Evolutionary conservation across 768 basidiomycete genomes (phyloP).

Genomic region (Mycena alexandri): DNA sequence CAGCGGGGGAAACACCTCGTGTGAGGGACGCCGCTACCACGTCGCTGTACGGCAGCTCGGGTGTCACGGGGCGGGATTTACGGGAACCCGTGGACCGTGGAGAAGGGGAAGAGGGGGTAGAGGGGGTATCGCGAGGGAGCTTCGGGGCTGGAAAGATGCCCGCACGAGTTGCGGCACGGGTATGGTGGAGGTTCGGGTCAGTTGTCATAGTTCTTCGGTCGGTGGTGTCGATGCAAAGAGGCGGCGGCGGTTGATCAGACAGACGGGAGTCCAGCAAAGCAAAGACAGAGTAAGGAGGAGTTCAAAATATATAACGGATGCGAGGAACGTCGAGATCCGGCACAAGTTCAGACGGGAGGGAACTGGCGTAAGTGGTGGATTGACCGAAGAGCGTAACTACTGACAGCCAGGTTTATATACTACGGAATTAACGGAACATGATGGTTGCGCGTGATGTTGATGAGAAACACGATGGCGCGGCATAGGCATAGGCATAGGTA

Average conservation of each 20-base stretch:
- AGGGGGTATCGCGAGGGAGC: constrained; percentile 1
- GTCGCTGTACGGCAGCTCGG: constrained; percentile 11
- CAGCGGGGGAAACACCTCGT: constrained; percentile 10
- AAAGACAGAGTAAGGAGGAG: background rate
- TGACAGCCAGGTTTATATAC: background rate
- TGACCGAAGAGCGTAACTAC: constrained; percentile 2
- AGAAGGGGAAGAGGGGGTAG: background rate
- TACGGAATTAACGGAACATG: background rate
- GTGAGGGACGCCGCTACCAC: constrained; percentile 1
- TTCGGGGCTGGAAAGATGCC: constrained; percentile 1
- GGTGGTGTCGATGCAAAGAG: background rate
- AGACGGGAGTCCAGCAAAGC: constrained; percentile 3
- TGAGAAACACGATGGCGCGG: background rate
- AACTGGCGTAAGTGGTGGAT: too few relatives aligned
- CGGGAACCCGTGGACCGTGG: background rate
- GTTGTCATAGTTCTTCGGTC: background rate
- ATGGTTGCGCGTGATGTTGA: background rate
- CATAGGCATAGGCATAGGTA: constrained; percentile 3
- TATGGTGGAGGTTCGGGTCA: constrained; percentile 2
- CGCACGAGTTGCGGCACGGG: constrained; percentile 8
- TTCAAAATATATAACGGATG: constrained; percentile 12
- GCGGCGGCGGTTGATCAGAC: constrained; percentile 13
- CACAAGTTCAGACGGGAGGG: constrained; percentile 9
- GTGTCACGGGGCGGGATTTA: constrained; percentile 13
- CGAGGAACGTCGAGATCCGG: constrained; percentile 1